phyloP scores from a whole-genome alignment of 1,284 basidiomycete species.

The Peniophora sp. region DNA sequence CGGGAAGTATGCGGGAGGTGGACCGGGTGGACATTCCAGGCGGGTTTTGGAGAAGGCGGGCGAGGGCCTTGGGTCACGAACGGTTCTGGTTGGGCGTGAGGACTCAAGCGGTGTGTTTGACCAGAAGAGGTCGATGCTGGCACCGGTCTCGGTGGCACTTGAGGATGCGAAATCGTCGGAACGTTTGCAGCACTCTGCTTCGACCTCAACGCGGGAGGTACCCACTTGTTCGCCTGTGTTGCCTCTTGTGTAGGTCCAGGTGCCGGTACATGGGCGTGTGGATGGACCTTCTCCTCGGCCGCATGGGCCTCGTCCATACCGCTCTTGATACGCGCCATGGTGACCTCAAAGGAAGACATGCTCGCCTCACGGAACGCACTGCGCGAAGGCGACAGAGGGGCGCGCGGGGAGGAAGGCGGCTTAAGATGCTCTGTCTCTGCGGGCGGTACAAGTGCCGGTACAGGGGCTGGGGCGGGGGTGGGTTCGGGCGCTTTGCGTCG shows the following conservation, averaged over 20 bases:
- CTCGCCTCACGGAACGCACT: slow-evolving; percentile 52
- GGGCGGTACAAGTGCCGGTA: neutral
- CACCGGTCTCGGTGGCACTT: neutral
- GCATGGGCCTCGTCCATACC: slow-evolving; percentile 70
- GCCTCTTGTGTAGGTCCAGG: slow-evolving; percentile 1
- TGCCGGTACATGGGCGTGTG: neutral
- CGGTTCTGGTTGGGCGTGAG: slow-evolving; percentile 3
- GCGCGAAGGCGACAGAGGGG: slow-evolving; percentile 19
- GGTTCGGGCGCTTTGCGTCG: slow-evolving; percentile 28
- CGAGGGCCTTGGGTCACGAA: slow-evolving; percentile 10
- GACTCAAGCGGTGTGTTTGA: neutral
- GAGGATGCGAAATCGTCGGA: neutral
- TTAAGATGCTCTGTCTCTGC: neutral
- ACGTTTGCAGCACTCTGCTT: neutral
- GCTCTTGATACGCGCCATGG: slow-evolving; percentile 84
- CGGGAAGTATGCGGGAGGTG: slow-evolving; percentile 45
- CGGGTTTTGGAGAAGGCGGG: slow-evolving; percentile 27
- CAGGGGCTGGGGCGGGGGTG: neutral
- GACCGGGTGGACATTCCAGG: slow-evolving; percentile 48
- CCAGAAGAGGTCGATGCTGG: neutral
- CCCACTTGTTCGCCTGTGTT: slow-evolving; percentile 31
- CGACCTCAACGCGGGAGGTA: slow-evolving; percentile 48
- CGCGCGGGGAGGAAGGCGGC: slow-evolving; percentile 4
- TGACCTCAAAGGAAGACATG: slow-evolving; percentile 74
- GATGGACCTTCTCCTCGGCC: slow-evolving; percentile 18